Base-by-base conservation (phyloP, 306 rosid genomes). In the Senna siamea region DNA sequence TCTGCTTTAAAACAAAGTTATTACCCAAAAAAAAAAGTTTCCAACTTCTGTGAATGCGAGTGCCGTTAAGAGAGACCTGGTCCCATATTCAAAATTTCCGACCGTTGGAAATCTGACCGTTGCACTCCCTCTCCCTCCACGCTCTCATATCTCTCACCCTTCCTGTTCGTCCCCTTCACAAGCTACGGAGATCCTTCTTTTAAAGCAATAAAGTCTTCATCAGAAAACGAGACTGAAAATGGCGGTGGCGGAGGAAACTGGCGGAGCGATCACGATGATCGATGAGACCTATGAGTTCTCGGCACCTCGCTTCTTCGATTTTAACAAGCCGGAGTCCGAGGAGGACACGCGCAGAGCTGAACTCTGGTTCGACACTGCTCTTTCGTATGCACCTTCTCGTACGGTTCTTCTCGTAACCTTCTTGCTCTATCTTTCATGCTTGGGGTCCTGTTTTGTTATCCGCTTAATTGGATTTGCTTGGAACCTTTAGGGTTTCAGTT, bases 381-480 rank as follows among this genome's bases (percentile, higher is more conserved):
- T 85, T 37, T 15, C 88, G 17, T 87, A 92, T 54, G 99, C 96
- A 13, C 99, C 99, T 44, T 95, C 99, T 1, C 99, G 99, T 95
- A 87, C 19, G 93, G 26, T 30, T 50, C 55, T 65, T 78, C 41
- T 11, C 14, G 18, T 40, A 18, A 43, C 40, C 12, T 56, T 58
- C 26, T 18, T 32, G 15, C 47, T 60, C 19, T 18, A 38, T 17
- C 68, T 37, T 17, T 2, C 18, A 8, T 34, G 23, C 22, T 59
- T 18, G 0, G 0, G 20, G 5, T 59, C 14, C 26, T 17, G 4
- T 34, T 60, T 18, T 17, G 6, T 60, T 60, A 9, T 10, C 26
- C 14, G 28, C 53, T 60, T 9, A 10, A 62, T 62, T 18, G n/a
- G 5, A 5, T 60, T 37, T 61, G 9, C n/a, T 38, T 62, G 30